A percentile compares a stretch with the other conserved stretches of the same genome.
phyloP scores from a whole-genome alignment of 2,329 filamentous ascomycete genomes.

The Talaromyces sp. region DNA sequence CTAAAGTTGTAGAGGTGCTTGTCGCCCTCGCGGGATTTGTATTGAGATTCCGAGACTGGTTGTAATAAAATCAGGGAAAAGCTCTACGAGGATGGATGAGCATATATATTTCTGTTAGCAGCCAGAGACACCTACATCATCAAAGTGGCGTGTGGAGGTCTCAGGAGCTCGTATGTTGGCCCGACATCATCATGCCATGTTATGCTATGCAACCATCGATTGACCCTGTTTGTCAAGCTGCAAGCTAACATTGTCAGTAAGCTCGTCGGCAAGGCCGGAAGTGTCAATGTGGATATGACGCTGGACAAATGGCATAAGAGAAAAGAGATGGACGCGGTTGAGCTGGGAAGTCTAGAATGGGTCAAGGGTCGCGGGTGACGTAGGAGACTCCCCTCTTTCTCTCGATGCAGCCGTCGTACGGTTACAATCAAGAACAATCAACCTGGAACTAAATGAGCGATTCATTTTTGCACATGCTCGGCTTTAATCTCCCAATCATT shows the following conservation, averaged over 20 bases:
- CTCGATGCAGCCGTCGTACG: constrained; percentile 2
- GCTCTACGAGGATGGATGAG: neutral
- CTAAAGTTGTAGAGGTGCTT: neutral
- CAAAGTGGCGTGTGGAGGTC: neutral
- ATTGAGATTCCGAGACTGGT: neutral
- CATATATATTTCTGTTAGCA: neutral
- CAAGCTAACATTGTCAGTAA: neutral
- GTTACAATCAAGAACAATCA: neutral
- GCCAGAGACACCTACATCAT: neutral
- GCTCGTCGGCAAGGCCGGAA: constrained; percentile 3
- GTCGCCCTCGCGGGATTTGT: neutral
- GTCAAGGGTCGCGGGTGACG: neutral
- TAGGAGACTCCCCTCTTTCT: neutral
- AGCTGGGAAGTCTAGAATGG: neutral
- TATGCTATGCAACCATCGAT: neutral
- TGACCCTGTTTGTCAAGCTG: neutral
- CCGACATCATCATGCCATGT: constrained; percentile 3
- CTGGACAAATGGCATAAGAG: neutral
- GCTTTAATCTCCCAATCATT: neutral
- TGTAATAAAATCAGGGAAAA: neutral
- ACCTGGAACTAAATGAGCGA: neutral
- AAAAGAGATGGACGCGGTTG: neutral
- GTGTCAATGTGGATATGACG: neutral
- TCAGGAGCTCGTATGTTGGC: neutral
- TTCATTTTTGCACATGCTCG: neutral